phyloP scores from a whole-genome alignment of 2,329 filamentous ascomycete genomes.

The Cercospora berteroae region DNA sequence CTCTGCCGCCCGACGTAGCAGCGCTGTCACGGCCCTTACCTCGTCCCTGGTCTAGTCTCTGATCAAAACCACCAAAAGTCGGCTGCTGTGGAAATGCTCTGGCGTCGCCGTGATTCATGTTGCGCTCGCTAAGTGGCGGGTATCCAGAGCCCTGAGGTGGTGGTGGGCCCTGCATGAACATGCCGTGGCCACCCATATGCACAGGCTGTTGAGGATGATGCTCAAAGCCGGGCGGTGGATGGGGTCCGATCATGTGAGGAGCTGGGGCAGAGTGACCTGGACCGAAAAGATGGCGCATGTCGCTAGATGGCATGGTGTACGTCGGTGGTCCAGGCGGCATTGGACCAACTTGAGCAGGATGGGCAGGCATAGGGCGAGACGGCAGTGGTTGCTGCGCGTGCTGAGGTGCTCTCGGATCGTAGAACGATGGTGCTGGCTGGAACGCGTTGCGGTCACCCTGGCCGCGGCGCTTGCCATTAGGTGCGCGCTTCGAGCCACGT shows the following conservation, averaged over 20 bases:
- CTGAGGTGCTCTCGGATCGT: neutral
- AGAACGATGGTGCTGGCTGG: neutral
- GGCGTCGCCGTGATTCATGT: conserved; percentile 2
- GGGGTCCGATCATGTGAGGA: neutral
- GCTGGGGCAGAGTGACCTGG: neutral
- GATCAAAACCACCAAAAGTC: neutral
- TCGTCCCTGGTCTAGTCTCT: neutral
- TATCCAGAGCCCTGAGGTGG: neutral
- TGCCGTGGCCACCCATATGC: neutral
- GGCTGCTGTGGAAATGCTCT: neutral
- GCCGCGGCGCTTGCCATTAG: conserved; percentile 13
- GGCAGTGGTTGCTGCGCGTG: neutral
- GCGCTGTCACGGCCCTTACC: conserved; percentile 14
- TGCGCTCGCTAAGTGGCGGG: conserved; percentile 1
- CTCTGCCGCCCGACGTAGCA: conserved; percentile 7
- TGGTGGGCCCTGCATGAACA: conserved; percentile 2
- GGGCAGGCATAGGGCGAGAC: neutral
- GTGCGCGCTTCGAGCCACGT: conserved; percentile 10
- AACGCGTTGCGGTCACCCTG: neutral
- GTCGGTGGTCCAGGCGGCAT: conserved; percentile 7
- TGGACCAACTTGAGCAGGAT: neutral
- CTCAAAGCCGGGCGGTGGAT: conserved; percentile 3
- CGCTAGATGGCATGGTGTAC: neutral
- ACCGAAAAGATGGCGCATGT: neutral
- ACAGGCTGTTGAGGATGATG: neutral